phyloP scores from a whole-genome alignment of 345 rosid species.

The Gossypium herbaceum region DNA sequence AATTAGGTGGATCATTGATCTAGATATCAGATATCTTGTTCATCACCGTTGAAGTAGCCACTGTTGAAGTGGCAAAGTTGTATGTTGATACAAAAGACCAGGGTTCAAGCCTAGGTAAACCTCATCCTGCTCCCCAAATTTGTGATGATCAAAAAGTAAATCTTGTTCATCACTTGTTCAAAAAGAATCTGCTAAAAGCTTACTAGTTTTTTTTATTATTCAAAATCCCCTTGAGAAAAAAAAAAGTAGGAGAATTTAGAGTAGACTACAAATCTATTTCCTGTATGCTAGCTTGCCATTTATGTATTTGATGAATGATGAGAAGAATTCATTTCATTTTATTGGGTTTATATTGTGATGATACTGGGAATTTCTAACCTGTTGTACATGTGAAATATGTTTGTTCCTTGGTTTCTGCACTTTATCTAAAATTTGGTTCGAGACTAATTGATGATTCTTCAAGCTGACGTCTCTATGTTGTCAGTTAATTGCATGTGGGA shows the following conservation, averaged over 20 bases:
- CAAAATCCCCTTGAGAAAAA: too few relatives aligned
- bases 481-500: slow-evolving; percentile 73
- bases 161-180: background rate
- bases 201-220: too few relatives aligned
- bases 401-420: too few relatives aligned
- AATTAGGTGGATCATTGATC: background rate
- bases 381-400: too few relatives aligned
- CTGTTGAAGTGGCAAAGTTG: too few relatives aligned
- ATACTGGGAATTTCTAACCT: background rate
- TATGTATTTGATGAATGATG: background rate
- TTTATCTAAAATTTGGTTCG: too few relatives aligned
- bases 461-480: background rate
- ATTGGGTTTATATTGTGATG: background rate
- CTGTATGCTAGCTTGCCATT: background rate
- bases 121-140: too few relatives aligned
- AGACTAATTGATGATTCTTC: background rate
- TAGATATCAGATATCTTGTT: background rate
- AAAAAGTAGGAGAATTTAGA: too few relatives aligned
- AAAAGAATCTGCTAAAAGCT: background rate
- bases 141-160: too few relatives aligned
- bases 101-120: too few relatives aligned
- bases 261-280: background rate
- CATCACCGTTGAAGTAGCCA: background rate
- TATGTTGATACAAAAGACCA: too few relatives aligned
- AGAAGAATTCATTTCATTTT: background rate